Evolutionary conservation across 2,329 filamentous ascomycete species (phyloP), one percentile per base, ranked within the genome.

Genomic region (Pyricularia grisea): DNA sequence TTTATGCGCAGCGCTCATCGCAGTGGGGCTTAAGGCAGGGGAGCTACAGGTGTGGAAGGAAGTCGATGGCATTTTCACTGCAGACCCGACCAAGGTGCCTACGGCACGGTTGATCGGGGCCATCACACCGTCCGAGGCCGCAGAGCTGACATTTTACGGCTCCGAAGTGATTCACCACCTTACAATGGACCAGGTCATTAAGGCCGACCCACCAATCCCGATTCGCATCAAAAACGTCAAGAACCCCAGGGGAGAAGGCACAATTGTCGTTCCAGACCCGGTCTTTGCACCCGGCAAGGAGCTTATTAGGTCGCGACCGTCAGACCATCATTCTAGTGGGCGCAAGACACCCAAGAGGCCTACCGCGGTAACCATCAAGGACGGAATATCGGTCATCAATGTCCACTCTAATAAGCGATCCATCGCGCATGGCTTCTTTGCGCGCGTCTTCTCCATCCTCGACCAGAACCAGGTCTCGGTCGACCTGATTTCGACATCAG

Each of bases 21-120:
- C 95, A 1, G 94, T 99, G 11, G 94, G 93, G 4, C 82, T 96
- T n/a, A 84, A 88, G 74, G 95, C 95, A 0, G 83, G 90, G 68
- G 95, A 99, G 79, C 85, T 99, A 68, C 95, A 99, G 79, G 92
- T 99, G 72, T 98, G 95, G 95, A 99, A 99, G 82, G 95, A 99
- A 78, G 95, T 99, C 7, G 95, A 99, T 68, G 78, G 78, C 69
- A 79, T 79, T 71, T 79, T 79, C 72, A 83, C 84, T 6, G 84
- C 85, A 30, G 92, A 97, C 76, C 92, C 92, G 3, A 88, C 91
- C 74, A 96, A 95, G 79, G 92, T 96, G 58, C 94, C 94, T 3
- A 98, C 94, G 0, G 96, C 95, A n/a, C 86, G 91, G 65, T 84
- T 99, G n/a, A 85, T 99, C 64, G 82, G 90, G 12, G 90, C 90